Conservation (phyloP, 2,329 filamentous ascomycete genomes). For the Colletotrichum lupini region DNA sequence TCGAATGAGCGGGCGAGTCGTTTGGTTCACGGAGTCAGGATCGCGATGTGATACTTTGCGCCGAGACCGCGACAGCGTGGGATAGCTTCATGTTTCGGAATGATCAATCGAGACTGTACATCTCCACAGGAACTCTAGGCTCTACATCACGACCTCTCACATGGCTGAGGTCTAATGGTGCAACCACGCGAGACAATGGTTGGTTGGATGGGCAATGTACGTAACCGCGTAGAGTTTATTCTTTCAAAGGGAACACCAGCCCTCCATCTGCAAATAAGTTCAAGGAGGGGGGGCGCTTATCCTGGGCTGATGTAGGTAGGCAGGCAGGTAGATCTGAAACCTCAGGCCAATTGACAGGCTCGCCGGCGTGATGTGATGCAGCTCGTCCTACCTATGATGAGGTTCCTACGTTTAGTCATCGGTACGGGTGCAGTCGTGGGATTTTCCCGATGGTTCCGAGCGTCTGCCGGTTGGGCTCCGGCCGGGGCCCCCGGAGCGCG, state of each 20-base stretch:
- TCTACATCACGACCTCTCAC: not conserved
- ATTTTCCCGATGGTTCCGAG: slow-evolving; percentile 13
- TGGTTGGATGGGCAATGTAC: not conserved
- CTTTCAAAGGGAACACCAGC: slow-evolving; percentile 1
- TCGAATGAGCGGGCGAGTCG: not conserved
- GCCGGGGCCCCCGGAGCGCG: slow-evolving; percentile 21
- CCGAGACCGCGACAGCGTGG: too few relatives aligned
- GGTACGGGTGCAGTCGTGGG: not conserved
- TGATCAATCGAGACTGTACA: not conserved
- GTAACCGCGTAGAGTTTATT: not conserved
- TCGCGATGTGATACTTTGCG: not conserved
- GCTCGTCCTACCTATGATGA: not conserved
- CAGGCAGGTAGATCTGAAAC: not conserved
- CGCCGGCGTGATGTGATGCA: not conserved
- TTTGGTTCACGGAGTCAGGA: not conserved
- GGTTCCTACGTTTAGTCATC: slow-evolving; percentile 1
- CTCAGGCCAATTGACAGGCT: not conserved
- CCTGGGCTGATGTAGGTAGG: not conserved
- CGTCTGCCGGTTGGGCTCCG: slow-evolving; percentile 8
- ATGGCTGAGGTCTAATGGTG: not conserved
- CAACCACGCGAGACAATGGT: not conserved
- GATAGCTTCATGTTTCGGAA: not conserved
- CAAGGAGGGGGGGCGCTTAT: not conserved
- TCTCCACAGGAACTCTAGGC: not conserved
- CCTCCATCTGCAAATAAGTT: not conserved